phyloP scores from a whole-genome alignment of 257 asterid genomes.

The Parsonsia alboflavescens region DNA sequence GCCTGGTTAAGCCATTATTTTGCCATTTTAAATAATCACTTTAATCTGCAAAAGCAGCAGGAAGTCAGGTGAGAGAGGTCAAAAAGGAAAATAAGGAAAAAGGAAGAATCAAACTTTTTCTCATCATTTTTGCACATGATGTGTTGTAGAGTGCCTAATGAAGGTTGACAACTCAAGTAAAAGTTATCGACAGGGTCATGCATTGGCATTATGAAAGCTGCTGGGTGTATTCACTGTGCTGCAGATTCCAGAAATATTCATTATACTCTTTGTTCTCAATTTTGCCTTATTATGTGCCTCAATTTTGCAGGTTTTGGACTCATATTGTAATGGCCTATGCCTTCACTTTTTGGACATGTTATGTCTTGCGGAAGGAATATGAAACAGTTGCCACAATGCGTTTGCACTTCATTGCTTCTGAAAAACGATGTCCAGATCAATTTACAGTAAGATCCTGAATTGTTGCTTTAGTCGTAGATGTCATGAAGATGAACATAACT shows the following conservation, averaged over 20 bases:
- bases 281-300: background rate
- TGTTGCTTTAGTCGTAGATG: background rate
- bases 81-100: too few relatives aligned
- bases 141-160: background rate
- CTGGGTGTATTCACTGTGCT: background rate
- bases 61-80: background rate
- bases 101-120: background rate
- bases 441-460: constrained; percentile 57
- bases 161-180: background rate
- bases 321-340: constrained; percentile 89
- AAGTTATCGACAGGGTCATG: background rate
- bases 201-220: background rate
- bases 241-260: background rate
- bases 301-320: constrained; percentile 79
- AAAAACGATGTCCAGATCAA: constrained; percentile 90
- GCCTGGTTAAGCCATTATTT: background rate
- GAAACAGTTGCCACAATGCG: constrained; percentile 66
- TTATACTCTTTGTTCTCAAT: background rate
- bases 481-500: background rate
- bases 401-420: constrained; percentile 82
- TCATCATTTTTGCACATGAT: background rate
- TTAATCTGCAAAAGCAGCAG: background rate
- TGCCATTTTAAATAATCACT: background rate
- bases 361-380: constrained; percentile 59
- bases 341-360: constrained; percentile 92